phyloP scores from a whole-genome alignment of 345 rosid genomes.

The Eucalyptus urophylla region DNA sequence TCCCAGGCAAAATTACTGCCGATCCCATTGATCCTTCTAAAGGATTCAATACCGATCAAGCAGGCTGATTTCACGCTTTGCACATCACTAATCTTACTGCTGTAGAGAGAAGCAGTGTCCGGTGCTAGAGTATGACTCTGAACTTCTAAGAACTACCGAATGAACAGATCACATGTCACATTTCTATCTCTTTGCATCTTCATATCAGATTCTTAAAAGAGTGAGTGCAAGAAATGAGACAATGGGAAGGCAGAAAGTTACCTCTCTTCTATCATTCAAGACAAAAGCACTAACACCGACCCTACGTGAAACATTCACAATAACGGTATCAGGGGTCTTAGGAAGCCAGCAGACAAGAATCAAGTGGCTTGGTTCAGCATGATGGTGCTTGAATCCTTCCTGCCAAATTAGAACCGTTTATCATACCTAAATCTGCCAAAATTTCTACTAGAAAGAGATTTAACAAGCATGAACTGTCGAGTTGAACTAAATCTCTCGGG shows the following conservation, averaged over 20 bases:
- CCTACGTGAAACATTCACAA: slow-evolving; percentile 56
- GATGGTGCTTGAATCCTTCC: slow-evolving; percentile 8
- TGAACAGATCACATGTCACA: not conserved
- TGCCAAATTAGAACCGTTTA: not conserved
- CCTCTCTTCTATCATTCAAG: slow-evolving; percentile 11
- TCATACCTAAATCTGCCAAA: not conserved
- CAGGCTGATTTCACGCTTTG: not conserved
- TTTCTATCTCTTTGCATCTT: not conserved
- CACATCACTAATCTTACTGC: not conserved
- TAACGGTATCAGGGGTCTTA: slow-evolving; percentile 19
- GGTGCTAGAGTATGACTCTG: too few species aligned
- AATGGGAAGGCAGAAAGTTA: not conserved
- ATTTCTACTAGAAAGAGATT: not conserved
- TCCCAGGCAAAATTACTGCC: not conserved
- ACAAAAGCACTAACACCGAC: slow-evolving; percentile 15
- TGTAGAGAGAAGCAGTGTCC: too few species aligned
- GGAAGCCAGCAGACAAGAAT: slow-evolving; percentile 71
- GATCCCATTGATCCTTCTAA: not conserved
- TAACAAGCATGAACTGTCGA: not conserved
- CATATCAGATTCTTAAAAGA: not conserved
- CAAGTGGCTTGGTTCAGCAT: slow-evolving; percentile 35
- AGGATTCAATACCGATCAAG: not conserved
- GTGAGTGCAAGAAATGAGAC: not conserved
- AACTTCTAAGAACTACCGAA: not conserved
- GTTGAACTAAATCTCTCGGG: not conserved